Evolutionary conservation across 768 basidiomycete species (phyloP), one percentile per base, ranked within the genome.

Genomic region (Thelephora ganbajun): DNA sequence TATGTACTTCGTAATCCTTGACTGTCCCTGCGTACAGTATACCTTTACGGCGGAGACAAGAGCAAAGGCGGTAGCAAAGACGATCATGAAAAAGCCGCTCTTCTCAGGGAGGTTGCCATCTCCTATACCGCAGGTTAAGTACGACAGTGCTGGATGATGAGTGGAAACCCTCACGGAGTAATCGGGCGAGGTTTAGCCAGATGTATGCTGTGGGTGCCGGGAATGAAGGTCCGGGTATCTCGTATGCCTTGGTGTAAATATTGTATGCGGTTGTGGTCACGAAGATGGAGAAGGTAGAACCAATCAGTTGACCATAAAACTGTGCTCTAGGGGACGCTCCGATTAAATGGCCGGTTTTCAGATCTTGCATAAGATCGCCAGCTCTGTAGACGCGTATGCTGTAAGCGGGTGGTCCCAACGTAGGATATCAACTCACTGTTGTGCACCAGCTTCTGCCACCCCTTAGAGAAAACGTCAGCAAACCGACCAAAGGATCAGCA

Each of bases 311-410:
- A 7, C 90, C 89, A 56, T 81, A 93, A 61, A 97, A 96, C 59
- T 94, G 94, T 2, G 90, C 89, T 56, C 89, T 72, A 43, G 94
- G 94, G 19, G 91, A 93, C 7, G 92, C 92, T 53, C 73, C 76
- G 47, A 89, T 76, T n/a, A 98, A 68, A 62, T 96, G 89, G 0
- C 94, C 94, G 2, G 94, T 96, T 67, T 98, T 98, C 50, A 98
- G 69, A 63, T 98, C 94, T 67, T 98, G 94, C 94, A 98, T 97
- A 7, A 97, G 76, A 60, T 98, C 94, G 13, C 92, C 94, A 6
- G 93, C 91, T 62, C 88, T 92, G 53, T 48, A 55, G 44, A 50
- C 48, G 19, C n/a, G 33, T 11, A 49, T 20, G 33, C 44, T n/a
- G 19, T 44, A 30, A 13, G 35, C 6, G 36, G 14, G 11, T 36